Evolutionary conservation across 2,329 filamentous ascomycete species (phyloP).

Genomic region (Fusarium sp.): DNA sequence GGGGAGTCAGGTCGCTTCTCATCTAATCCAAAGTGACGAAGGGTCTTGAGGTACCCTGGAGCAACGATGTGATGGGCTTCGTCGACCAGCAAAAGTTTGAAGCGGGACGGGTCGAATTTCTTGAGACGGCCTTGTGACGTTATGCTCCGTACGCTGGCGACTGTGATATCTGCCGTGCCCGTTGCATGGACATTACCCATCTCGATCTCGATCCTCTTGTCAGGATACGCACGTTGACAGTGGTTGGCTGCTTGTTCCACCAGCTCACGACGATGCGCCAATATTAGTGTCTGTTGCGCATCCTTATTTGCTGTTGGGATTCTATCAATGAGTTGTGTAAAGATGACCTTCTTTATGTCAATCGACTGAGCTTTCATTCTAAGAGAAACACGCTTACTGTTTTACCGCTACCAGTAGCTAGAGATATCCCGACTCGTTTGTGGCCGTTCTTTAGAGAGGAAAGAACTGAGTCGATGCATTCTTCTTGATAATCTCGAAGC

Average conservation of each 20-base stretch:
- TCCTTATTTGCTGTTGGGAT: conserved; percentile 64
- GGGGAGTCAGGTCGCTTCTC: conserved; percentile 58
- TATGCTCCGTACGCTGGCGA: conserved; percentile 90
- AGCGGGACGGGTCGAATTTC: conserved; percentile 82
- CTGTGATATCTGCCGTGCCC: conserved; percentile 88
- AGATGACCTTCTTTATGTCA: conserved; percentile 75
- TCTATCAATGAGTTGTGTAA: conserved; percentile 91
- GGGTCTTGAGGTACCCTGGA: conserved; percentile 76
- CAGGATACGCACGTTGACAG: conserved; percentile 82
- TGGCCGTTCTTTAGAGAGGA: conserved; percentile 75
- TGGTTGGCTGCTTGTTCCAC: conserved; percentile 93
- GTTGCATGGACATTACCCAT: conserved; percentile 84
- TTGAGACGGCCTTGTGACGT: conserved; percentile 77
- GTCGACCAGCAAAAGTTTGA: conserved; percentile 93
- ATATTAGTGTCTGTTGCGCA: conserved; percentile 81
- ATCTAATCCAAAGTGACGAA: conserved; percentile 82
- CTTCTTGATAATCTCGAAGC: conserved; percentile 87
- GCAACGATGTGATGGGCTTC: conserved; percentile 98
- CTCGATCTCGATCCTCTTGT: conserved; percentile 86
- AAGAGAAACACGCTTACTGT: conserved; percentile 66
- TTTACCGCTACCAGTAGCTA: conserved; percentile 90
- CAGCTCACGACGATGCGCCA: conserved; percentile 91
- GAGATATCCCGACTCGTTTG: conserved; percentile 82
- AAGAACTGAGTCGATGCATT: conserved; percentile 87
- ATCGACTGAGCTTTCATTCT: not conserved